phyloP scores from a whole-genome alignment of 768 basidiomycete genomes.

The Amanita pseudoporphyria region DNA sequence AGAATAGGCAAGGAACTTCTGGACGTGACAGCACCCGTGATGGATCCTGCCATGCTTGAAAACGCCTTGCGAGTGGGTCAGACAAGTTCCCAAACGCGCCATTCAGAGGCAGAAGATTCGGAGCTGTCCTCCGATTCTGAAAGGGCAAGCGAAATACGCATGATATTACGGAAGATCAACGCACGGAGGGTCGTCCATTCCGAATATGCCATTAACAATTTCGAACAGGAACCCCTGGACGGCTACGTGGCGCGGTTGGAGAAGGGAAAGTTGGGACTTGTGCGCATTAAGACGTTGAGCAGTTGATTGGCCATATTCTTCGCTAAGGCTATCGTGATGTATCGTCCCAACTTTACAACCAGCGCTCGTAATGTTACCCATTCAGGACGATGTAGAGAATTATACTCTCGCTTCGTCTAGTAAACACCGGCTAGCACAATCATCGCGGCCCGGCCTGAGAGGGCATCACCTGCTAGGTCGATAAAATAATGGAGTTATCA shows the following conservation, averaged over 20 bases:
- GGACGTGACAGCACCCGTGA: slow-evolving; percentile 40
- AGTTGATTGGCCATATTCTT: background rate
- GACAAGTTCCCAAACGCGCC: slow-evolving; percentile 11
- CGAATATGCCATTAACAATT: slow-evolving; percentile 58
- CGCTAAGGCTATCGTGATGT: background rate
- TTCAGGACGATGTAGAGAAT: too few species aligned
- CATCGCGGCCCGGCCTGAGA: too few species aligned
- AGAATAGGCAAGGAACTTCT: slow-evolving; percentile 31
- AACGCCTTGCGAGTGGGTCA: slow-evolving; percentile 20
- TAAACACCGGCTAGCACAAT: too few species aligned
- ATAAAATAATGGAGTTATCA: too few species aligned
- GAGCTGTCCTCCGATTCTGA: slow-evolving; percentile 22
- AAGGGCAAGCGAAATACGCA: slow-evolving; percentile 30
- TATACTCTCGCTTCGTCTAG: too few species aligned
- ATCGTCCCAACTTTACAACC: background rate
- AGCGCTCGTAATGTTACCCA: too few species aligned
- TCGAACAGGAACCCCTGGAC: slow-evolving; percentile 54
- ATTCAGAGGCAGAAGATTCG: slow-evolving; percentile 11
- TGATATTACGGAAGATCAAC: slow-evolving; percentile 60
- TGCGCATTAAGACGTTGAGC: background rate
- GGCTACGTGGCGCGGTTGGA: slow-evolving; percentile 51
- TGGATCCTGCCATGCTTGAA: slow-evolving; percentile 34
- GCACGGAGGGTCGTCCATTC: slow-evolving; percentile 59
- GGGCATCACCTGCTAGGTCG: too few species aligned
- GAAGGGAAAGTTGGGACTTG: slow-evolving; percentile 47